A percentile compares a stretch with the other conserved stretches of the same genome.
Evolutionary conservation across 129 eudicot species (phyloP).

Genomic region (Lactuca sativa): DNA sequence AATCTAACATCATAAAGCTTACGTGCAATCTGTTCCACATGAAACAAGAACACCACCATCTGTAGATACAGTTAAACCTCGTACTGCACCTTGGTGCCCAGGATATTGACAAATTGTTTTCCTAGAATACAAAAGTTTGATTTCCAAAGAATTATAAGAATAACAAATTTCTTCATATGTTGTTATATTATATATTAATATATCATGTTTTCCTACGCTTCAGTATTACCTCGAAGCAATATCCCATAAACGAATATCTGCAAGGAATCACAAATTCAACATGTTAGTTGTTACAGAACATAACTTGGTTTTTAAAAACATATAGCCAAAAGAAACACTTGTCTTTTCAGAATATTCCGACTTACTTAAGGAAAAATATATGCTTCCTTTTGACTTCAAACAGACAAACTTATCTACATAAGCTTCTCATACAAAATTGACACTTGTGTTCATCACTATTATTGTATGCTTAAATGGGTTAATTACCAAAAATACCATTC

Average conservation of each 20-base stretch:
- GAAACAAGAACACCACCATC: constrained; percentile 91
- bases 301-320: not conserved
- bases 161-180: not conserved
- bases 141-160: too few relatives aligned
- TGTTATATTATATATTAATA: too few relatives aligned
- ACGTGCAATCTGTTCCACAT: constrained; percentile 97
- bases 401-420: too few relatives aligned
- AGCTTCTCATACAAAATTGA: too few relatives aligned
- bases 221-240: constrained; percentile 82
- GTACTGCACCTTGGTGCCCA: constrained; percentile 90
- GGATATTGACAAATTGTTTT: constrained; percentile 75
- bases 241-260: constrained; percentile 99
- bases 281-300: not conserved
- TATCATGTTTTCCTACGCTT: too few relatives aligned
- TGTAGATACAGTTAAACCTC: constrained; percentile 81
- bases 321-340: not conserved
- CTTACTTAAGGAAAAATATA: not conserved
- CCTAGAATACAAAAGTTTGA: constrained; percentile 30
- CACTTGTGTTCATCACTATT: not conserved
- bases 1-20: constrained; percentile 20
- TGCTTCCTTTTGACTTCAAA: not conserved
- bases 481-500: not conserved
- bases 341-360: not conserved
- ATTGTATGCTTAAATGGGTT: not conserved
- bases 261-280: constrained; percentile 6